Conservation (phyloP, 2,329 filamentous ascomycete genomes). For the Tolypocladium ovalisporum region DNA sequence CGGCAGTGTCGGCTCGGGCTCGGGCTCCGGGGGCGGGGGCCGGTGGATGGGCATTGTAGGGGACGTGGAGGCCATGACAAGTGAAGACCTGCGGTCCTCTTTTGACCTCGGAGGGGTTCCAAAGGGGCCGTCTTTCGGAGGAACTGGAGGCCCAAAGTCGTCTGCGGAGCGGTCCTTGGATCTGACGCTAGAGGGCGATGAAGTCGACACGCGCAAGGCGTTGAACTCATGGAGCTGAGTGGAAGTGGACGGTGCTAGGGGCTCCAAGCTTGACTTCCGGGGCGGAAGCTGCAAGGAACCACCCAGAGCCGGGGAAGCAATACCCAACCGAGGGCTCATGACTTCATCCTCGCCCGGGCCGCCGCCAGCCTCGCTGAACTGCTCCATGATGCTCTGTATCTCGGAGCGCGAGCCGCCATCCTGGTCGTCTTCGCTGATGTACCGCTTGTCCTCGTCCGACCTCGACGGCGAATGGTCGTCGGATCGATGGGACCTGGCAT, state of each 20-base stretch:
- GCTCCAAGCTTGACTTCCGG: constrained; percentile 77
- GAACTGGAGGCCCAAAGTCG: constrained; percentile 45
- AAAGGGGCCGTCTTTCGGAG: constrained; percentile 46
- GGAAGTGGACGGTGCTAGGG: constrained; percentile 41
- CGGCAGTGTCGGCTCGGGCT: constrained; percentile 72
- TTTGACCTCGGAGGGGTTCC: constrained; percentile 23
- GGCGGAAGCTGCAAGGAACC: constrained; percentile 62
- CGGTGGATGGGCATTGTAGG: constrained; percentile 42
- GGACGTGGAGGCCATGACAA: constrained; percentile 28
- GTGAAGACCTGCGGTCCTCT: constrained; percentile 23
- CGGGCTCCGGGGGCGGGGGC: constrained; percentile 60
- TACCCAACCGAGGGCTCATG: constrained; percentile 80
- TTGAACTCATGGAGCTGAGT: constrained; percentile 38
- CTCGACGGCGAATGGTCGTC: constrained; percentile 40
- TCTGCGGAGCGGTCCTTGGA: constrained; percentile 27
- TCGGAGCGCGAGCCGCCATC: constrained; percentile 68
- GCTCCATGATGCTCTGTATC: constrained; percentile 96
- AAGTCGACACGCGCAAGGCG: constrained; percentile 27
- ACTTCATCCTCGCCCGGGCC: constrained; percentile 70
- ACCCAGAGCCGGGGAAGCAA: constrained; percentile 69
- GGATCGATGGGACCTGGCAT: constrained; percentile 35
- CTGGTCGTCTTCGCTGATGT: constrained; percentile 49
- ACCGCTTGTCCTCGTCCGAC: constrained; percentile 47
- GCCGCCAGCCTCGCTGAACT: constrained; percentile 69
- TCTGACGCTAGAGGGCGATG: constrained; percentile 25